Evolutionary conservation across 306 rosid genomes (phyloP).

Genomic region (Lagenaria siceraria): DNA sequence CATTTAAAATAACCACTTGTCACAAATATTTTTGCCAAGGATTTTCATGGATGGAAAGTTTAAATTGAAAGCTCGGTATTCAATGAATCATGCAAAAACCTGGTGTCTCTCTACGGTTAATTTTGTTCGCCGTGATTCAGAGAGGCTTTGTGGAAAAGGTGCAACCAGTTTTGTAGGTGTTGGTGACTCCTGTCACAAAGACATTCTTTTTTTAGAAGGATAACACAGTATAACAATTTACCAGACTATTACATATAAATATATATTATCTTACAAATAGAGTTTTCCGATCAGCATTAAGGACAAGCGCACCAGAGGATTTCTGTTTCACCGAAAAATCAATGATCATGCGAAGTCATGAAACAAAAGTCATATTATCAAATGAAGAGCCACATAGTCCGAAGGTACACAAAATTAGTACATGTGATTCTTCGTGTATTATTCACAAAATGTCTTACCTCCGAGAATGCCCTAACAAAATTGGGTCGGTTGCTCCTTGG

Average conservation of each 20-base stretch:
- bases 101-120: conserved; percentile 69
- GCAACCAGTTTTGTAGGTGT: conserved; percentile 66
- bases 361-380: not conserved
- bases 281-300: conserved; percentile 48
- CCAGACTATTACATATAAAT: not conserved
- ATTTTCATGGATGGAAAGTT: not conserved
- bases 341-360: not conserved
- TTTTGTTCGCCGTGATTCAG: conserved; percentile 78
- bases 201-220: not conserved
- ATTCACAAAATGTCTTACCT: conserved; percentile 33
- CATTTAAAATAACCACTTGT: not conserved
- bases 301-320: conserved; percentile 38
- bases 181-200: conserved; percentile 69
- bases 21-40: not conserved
- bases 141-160: conserved; percentile 39
- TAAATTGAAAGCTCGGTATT: conserved; percentile 5
- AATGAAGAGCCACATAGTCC: not conserved
- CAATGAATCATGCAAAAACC: conserved; percentile 27
- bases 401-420: not conserved
- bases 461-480: conserved; percentile 47
- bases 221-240: not conserved
- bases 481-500: conserved; percentile 55
- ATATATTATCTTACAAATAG: conserved; percentile 40
- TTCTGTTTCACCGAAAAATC: conserved; percentile 33
- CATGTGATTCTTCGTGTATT: not conserved